These are phyloP conservation scores for Beauveria rudraprayagi DNA, from an alignment of 2,329 filamentous ascomycete species.

Conservation along the genomic window DNA sequence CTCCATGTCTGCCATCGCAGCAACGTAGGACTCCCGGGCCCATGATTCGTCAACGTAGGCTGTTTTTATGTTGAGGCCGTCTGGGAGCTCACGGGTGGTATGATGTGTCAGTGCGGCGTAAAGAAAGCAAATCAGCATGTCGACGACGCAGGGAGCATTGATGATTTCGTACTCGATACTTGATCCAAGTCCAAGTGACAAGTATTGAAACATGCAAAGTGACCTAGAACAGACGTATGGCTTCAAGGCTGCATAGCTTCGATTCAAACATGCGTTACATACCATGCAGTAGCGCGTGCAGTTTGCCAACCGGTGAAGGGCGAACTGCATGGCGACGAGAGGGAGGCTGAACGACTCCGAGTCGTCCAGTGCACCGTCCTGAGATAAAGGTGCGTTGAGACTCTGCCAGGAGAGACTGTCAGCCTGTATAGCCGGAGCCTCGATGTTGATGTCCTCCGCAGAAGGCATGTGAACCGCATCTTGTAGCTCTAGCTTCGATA, in stretches of 20 bases:
- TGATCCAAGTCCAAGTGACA: constrained; percentile 75
- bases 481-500: neutral
- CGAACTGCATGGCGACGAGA: constrained; percentile 62
- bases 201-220: constrained; percentile 82
- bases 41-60: constrained; percentile 14
- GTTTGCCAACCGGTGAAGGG: constrained; percentile 65
- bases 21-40: neutral
- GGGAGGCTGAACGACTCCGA: constrained; percentile 39
- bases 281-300: constrained; percentile 85
- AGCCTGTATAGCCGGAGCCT: neutral
- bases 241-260: constrained; percentile 61
- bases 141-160: constrained; percentile 72
- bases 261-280: constrained; percentile 62
- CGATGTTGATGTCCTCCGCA: neutral
- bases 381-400: constrained; percentile 12
- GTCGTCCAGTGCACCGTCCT: constrained; percentile 24
- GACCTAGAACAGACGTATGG: constrained; percentile 69
- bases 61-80: constrained; percentile 32
- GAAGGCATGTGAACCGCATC: neutral
- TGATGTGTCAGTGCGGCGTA: constrained; percentile 47
- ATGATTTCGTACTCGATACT: constrained; percentile 79
- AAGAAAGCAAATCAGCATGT: constrained; percentile 76
- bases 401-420: neutral
- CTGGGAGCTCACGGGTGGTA: constrained; percentile 36
- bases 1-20: neutral